Conservation (phyloP, 805 yeast species). For the Citeromyces nyonsensis region DNA sequence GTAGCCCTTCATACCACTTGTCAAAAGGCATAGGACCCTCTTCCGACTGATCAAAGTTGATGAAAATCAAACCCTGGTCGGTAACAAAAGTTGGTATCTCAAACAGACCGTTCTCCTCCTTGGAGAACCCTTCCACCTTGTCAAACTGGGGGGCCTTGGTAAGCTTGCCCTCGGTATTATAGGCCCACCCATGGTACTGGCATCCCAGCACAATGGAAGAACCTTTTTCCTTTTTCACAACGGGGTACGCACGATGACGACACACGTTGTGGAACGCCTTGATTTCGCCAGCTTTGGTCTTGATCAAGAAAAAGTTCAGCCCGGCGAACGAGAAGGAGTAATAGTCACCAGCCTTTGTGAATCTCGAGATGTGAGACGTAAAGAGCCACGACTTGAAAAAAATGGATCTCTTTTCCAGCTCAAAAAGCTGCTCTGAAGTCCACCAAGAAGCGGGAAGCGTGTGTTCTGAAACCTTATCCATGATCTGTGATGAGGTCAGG, state of each 20-base stretch:
- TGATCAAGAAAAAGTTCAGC: conserved; percentile 37
- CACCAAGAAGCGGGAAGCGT: conserved; percentile 57
- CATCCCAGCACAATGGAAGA: conserved; percentile 44
- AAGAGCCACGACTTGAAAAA: conserved; percentile 42
- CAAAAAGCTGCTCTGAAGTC: conserved; percentile 42
- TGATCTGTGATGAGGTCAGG: too few relatives aligned
- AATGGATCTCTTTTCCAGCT: conserved; percentile 40
- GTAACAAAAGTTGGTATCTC: conserved; percentile 39
- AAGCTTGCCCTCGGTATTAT: conserved; percentile 41
- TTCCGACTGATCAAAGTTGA: conserved; percentile 33
- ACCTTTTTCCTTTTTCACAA: conserved; percentile 41
- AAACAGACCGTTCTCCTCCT: conserved; percentile 37
- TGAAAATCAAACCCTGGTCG: conserved; percentile 38
- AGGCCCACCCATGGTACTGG: conserved; percentile 53
- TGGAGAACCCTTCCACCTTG: conserved; percentile 39
- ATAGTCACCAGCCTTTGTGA: conserved; percentile 43
- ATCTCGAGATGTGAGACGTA: conserved; percentile 34
- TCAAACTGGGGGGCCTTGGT: conserved; percentile 52
- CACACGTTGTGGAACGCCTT: conserved; percentile 52
- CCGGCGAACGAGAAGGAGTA: conserved; percentile 33
- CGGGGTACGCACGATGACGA: conserved; percentile 53
- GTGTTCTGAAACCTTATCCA: conserved; percentile 13
- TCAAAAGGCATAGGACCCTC: conserved; percentile 28
- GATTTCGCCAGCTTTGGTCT: conserved; percentile 31
- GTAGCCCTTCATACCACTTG: conserved; percentile 34